Evolutionary conservation across 1,284 basidiomycete genomes (phyloP), one percentile per base, ranked within the genome.

Genomic region (Cryptococcus sp.): DNA sequence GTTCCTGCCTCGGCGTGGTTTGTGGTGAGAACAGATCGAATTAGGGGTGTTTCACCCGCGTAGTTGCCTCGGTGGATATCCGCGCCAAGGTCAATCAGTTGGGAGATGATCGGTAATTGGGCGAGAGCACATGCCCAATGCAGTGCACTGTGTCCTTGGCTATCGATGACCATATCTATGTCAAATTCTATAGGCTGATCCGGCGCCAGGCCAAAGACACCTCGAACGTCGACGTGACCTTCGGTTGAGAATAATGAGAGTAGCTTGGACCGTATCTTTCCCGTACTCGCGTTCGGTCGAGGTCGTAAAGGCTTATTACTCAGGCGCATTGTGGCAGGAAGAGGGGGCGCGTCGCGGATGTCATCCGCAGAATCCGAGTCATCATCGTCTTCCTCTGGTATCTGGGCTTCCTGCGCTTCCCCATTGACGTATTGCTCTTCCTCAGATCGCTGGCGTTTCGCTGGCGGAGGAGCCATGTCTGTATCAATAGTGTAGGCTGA

Each of bases 91-190:
- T 79, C 80, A 60, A 89, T 83, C 52, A 93, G 83, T 40, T 86
- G 86, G 43, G 85, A 83, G 16, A 90, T 84, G 23, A 85, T 85
- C 17, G 81, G 78, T 55, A 86, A 81, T 23, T 89, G 85, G 2
- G 87, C 92, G 45, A 98, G 82, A 39, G 93, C 91, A 6, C 92
- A 87, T 1, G 96, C 94, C 73, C 97, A 86, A 75, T 99, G 96
- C 26, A 99, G 81, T 6, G 95, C 88, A 0, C 93, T 93, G 76
- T 99, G 95, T 0, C 93, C 91, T 70, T 94, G 89, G 63, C 97
- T 92, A 70, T 99, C 96, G 40, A 97, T 84, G 45, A 93, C 83
- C 19, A 85, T 83, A 73, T 97, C 89, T 49, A 89, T 80, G 61
- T 93, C 90, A 49, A 86, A 72, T 17, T 70, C 70, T 1, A 59